These are phyloP conservation scores for Vanrija pseudolonga DNA, from an alignment of 1,284 basidiomycete genomes.

Conservation along the genomic window DNA sequence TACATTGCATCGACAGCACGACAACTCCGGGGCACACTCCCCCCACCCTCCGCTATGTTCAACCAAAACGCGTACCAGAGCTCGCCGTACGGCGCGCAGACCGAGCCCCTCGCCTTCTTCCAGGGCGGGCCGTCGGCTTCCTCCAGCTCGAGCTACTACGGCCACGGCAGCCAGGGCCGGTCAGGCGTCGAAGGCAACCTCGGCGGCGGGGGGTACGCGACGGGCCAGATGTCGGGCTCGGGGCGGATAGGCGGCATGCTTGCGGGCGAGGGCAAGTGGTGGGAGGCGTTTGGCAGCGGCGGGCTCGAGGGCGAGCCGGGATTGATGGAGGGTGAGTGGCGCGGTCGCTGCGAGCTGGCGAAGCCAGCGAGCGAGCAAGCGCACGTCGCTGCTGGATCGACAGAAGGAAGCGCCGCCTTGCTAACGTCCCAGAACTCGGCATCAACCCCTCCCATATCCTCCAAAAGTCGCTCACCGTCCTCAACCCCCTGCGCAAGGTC, in stretches of 20 bases:
- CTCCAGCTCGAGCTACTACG: constrained; percentile 2
- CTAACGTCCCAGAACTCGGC: constrained; percentile 69
- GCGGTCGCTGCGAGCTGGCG: not conserved
- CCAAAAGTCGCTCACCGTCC: constrained; percentile 87
- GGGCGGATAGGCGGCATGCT: constrained; percentile 60
- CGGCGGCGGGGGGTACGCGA: constrained; percentile 22
- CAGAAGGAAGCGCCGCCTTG: not conserved
- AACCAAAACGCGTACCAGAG: constrained; percentile 25
- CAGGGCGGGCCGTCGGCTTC: constrained; percentile 10
- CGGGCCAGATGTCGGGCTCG: constrained; percentile 31
- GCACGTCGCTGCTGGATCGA: too few species aligned
- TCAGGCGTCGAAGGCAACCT: constrained; percentile 16
- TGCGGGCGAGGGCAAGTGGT: constrained; percentile 71
- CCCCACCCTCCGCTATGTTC: constrained; percentile 17
- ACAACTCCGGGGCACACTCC: not conserved
- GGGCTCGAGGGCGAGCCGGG: constrained; percentile 94
- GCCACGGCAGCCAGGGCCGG: constrained; percentile 5
- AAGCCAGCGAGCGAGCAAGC: too few species aligned
- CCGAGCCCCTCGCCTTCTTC: constrained; percentile 46
- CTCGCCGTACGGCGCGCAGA: constrained; percentile 8
- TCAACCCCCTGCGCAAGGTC: constrained; percentile 83
- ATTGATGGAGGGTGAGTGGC: constrained; percentile 74
- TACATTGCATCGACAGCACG: not conserved
- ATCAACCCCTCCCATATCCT: constrained; percentile 97
- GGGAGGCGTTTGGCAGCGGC: constrained; percentile 91